phyloP scores from a whole-genome alignment of 2,329 filamentous ascomycete genomes.

The Alternaria sp. region DNA sequence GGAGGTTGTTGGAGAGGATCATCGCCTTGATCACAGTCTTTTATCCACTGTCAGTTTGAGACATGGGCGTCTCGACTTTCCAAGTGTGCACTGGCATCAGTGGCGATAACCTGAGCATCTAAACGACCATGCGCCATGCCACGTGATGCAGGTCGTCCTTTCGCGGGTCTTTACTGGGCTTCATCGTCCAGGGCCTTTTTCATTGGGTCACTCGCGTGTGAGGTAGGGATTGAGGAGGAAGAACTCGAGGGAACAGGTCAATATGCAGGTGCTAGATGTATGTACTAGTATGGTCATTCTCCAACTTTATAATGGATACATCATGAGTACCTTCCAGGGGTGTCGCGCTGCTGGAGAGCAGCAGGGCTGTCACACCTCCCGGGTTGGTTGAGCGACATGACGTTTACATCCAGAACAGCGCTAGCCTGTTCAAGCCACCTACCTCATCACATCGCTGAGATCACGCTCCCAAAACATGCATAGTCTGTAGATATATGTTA shows the following conservation, averaged over 20 bases:
- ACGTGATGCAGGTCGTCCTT: not conserved
- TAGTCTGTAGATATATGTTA: not conserved
- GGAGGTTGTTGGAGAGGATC: no score
- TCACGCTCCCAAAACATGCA: not conserved
- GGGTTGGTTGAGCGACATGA: not conserved
- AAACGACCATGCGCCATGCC: not conserved
- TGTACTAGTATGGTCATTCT: not conserved
- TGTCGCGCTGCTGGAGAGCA: not conserved
- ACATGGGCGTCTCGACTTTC: not conserved
- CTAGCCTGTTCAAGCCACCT: not conserved
- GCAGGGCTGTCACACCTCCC: not conserved
- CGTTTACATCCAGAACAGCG: not conserved
- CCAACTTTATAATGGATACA: not conserved
- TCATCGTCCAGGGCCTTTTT: constrained; percentile 1
- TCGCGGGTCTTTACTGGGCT: not conserved
- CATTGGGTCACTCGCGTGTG: not conserved
- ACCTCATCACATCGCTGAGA: not conserved
- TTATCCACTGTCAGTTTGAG: not conserved
- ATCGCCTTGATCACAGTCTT: no score
- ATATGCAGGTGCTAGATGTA: not conserved
- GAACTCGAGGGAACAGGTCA: not conserved
- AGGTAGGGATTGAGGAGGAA: not conserved
- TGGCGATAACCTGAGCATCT: not conserved
- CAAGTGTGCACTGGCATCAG: not conserved
- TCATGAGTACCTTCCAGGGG: not conserved